Base-by-base conservation (phyloP, 1,284 basidiomycete species). In the Rhodotorula glutinis region DNA sequence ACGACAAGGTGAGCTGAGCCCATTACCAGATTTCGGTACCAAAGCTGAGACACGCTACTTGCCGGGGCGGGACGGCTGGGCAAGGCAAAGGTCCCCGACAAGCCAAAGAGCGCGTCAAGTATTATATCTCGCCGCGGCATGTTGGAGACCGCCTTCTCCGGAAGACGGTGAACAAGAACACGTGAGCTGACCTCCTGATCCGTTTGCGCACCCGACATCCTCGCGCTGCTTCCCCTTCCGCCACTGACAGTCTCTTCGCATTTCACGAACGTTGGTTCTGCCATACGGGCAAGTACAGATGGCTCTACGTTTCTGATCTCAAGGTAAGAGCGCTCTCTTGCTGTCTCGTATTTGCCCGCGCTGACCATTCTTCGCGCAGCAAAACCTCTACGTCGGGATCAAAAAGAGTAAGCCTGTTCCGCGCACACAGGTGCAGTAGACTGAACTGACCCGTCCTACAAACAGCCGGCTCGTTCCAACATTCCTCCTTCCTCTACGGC, bases 371-470 rank as follows among this genome's bases (percentile, higher is more conserved):
- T 60, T 83, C 83, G 4, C 43, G 57, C 55, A 81, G 14, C 65
- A 86, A 84, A 67, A 85, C 73, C 79, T 89, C 14, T 89, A 86
- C 76, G 81, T 89, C 61, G 87, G 87, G 0, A 87, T 89, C 73
- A 89, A 90, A 81, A 75, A 79, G 63, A 66, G 49, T 51, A n/a
- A 13, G 49, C 25, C 13, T 11, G 11, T 25, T 25, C 14, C 9
- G n/a, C n/a, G n/a, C n/a, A n/a, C n/a, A n/a, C n/a, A n/a, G n/a
- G n/a, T n/a, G n/a, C n/a, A n/a, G n/a, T n/a, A n/a, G n/a, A n/a
- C n/a, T n/a, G n/a, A 27, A 38, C 25, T 27, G 7, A 9, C 25
- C n/a, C 14, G 14, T 5, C 13, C 25, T 51, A 0, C 16, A n/a
- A 10, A 17, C 10, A 51, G 49, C 74, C 17, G 87, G 87, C 2